Evolutionary conservation across 2,329 filamentous ascomycete genomes (phyloP), one percentile per base, ranked within the genome.

Genomic region (Daldinia sp.): DNA sequence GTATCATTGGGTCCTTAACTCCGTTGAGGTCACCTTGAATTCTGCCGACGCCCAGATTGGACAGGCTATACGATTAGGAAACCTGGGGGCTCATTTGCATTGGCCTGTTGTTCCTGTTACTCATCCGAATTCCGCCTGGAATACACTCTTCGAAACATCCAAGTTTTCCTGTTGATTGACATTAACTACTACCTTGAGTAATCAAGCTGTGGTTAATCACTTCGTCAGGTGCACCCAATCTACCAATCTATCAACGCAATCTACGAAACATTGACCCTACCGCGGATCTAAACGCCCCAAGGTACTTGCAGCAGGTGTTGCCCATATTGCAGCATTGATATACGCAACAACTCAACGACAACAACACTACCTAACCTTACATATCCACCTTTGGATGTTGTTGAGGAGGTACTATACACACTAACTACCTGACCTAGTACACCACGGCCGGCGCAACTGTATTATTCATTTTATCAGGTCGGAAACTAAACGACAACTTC

Each of bases 1-100:
- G 51, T 69, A 67, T 71, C 63, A 69, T 65, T 67, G 67, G 63
- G 68, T 65, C 63, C 57, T 35, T 55, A 58, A 56, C 51, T 51
- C 61, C 58, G 69, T 67, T 33, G 66, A 71, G 63, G 59, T 71
- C 69, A 69, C 67, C 41, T 70, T 58, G 56, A 70, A 68, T 65
- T 67, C 58, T 65, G 61, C 69, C 66, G 69, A 68, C 57, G 23
- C 44, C 65, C 65, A 69, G 57, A 60, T 66, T 67, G 58, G 68
- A 64, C 57, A 63, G 65, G 35, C 62, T 68, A 63, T 68, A 68
- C 68, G 63, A 68, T 58, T 37, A 70, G 28, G 41, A 51, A 66
- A 63, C 64, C 68, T 46, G 55, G 59, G 68, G 51, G 48, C 35
- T 68, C 61, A 51, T n/a, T 35, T 5, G 33, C 50, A 68, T 65